A percentile compares a stretch with the other conserved stretches of the same genome.
Evolutionary conservation across 1,284 basidiomycete genomes (phyloP).

Genomic region (Pseudozyma thailandica): DNA sequence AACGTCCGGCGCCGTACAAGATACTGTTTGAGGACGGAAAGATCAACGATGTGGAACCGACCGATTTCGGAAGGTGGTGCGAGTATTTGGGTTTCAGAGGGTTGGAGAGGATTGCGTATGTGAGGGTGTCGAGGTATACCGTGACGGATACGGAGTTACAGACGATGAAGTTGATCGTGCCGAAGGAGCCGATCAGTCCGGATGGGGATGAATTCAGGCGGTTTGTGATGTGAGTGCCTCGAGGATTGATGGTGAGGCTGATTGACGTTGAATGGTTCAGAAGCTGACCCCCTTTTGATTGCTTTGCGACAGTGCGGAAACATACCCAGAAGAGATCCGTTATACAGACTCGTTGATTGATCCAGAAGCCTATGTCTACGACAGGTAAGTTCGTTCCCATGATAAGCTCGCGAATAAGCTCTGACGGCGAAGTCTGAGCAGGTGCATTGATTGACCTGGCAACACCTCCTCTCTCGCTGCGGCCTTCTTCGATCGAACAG

Average conservation of each 20-base stretch:
- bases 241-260: not conserved
- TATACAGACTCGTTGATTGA: conserved; percentile 50
- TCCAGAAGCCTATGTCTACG: conserved; percentile 40
- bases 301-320: conserved; percentile 21
- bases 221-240: conserved; percentile 39
- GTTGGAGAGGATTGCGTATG: conserved; percentile 59
- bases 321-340: conserved; percentile 38
- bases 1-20: conserved; percentile 83
- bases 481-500: conserved; percentile 5
- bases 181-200: conserved; percentile 46
- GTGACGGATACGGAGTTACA: conserved; percentile 66
- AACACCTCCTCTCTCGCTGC: too few species aligned
- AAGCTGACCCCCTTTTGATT: not conserved
- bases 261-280: not conserved
- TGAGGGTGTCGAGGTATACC: conserved; percentile 61
- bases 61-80: conserved; percentile 61
- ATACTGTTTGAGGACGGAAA: conserved; percentile 73
- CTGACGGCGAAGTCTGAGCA: not conserved
- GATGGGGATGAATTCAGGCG: conserved; percentile 45
- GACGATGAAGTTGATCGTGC: conserved; percentile 62
- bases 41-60: conserved; percentile 70
- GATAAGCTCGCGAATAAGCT: too few species aligned
- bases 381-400: conserved; percentile 53
- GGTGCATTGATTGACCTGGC: conserved; percentile 17
- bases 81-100: conserved; percentile 65